Base-by-base conservation (phyloP, 208 protist genomes). In the Histomonas meleagridis region DNA sequence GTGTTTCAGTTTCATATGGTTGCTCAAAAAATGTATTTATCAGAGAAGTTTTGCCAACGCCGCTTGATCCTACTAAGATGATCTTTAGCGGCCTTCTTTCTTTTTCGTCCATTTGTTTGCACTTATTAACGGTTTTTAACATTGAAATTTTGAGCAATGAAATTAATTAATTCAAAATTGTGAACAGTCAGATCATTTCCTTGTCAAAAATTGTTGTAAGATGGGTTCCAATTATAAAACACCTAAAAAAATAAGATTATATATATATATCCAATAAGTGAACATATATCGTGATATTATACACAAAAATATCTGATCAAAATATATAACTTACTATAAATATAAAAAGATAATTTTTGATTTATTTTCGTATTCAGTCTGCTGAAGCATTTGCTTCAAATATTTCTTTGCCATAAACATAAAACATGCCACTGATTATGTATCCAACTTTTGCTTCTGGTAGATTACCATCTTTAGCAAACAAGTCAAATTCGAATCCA, bases 21-120 rank as follows among this genome's bases (percentile, higher is more conserved):
- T 86, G 76, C 0, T 46, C 0, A n/a, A 86, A 86, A 86, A 51
- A 86, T 32, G 76, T 40, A 32, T 12, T 51, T 32, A 48, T 86
- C 1, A 86, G 46, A 16, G 40, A 86, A 57, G 76, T 86, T 49
- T 86, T 86, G 23, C 76, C 76, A 32, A 86, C 76, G 38, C 76
- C 76, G 38, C 76, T 86, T 55, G 46, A 57, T 86, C 76, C 76
- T 38, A 86, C 76, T 38, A 86, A n/a, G 38, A 86, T 86, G 38
- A 86, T 40, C 26, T 86, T 86, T 12, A 86, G 46, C 2, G 76
- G 32, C 18, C 32, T 26, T n/a, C 65, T 72, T 72, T 72, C 32
- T 5, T 26, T 40, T 72, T 72, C 40, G 0, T 26, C 32, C 3
- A 72, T n/a, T n/a, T n/a, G n/a, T n/a, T n/a, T n/a, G n/a, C 65